Base-by-base conservation (phyloP, 352 stramenopile species). In the Phytophthora cajani region DNA sequence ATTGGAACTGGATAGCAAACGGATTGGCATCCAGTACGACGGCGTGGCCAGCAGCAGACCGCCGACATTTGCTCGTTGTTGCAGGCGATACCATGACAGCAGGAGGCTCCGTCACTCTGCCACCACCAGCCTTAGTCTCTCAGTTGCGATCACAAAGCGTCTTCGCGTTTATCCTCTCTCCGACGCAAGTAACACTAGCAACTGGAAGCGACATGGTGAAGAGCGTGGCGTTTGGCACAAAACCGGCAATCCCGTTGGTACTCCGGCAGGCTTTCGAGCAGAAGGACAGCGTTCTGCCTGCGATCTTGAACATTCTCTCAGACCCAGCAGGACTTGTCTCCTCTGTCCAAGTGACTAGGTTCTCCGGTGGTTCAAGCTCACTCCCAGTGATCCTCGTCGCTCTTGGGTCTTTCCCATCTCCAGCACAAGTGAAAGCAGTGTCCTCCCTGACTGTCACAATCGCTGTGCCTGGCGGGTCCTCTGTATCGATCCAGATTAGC, bases 101-200 rank as follows among this genome's bases (percentile, higher is more conserved):
- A 19, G 58, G 21, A 33, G 58, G 57, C 30, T 69, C 57, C 21
- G 46, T 56, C 36, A 66, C 44, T 50, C 30, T 67, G 21, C 32
- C 67, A 4, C 32, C 67, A 4, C 33, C 52, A 6, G 38, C 55
- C 16, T 67, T 84, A 10, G 46, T 65, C 56, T 62, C 6, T 6
- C 56, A 56, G 7, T 51, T 78, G 16, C 67, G 51, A 3, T 49
- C 62, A 7, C 77, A 83, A 38, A 77, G 57, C 19, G 55, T 62
- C 9, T 85, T 82, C 52, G 64, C 66, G 9, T 73, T 85, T 27
- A 61, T 69, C n/a, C 44, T 86, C 3, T 72, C 74, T 30, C 61
- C 64, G 11, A 59, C 27, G 6, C 44, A 61, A 40, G 42, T 56
- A 32, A 58, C 62, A 9, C 60, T 80, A 3, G 0, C 47, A 30